Evolutionary conservation across 2,329 filamentous ascomycete genomes (phyloP), one percentile per base, ranked within the genome.

Genomic region (Aspergillus carbonarius): DNA sequence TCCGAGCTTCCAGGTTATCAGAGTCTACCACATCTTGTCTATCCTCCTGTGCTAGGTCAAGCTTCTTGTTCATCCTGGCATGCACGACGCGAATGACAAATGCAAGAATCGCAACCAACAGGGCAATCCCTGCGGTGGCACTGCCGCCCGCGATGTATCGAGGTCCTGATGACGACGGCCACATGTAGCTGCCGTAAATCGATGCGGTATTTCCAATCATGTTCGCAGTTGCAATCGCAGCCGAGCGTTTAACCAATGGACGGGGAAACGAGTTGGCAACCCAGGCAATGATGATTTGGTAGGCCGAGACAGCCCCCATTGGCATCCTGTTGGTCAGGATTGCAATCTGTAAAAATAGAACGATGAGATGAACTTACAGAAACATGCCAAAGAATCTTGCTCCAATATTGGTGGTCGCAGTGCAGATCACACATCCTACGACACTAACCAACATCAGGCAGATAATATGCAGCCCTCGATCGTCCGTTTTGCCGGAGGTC

Each of bases 341-440:
- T 10, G 4, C 4, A 42, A 34, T 13, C 9, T 25, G 1, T 13
- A 23, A 9, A 17, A 1, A 46, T n/a, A 27, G 5, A 15, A n/a
- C n/a, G n/a, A n/a, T n/a, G n/a, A 1, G 48, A 10, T 15, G 9
- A 9, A 63, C 66, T 18, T 55, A 69, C 67, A 88, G 71, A 63
- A 87, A 87, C 79, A 87, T 85, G 63, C 83, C 85, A 60, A 87
- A 85, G 74, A 85, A 87, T 2, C 83, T 79, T 0, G 80, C 81
- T 0, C 78, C 83, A 0, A 80, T 75, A 2, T 77, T 78, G 0
- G 80, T 79, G 0, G 83, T 82, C 0, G 75, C 78, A 6, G 82
- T 82, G 7, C 80, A 82, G 20, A 87, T 83, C 4, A 83, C 77
- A 55, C 85, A 85, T 2, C 85, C 84, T 0, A 79, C 69, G 0